Evolutionary conservation across 805 yeast species (phyloP), one percentile per base, ranked within the genome.

Genomic region (Cyberlindnera mycetangii): DNA sequence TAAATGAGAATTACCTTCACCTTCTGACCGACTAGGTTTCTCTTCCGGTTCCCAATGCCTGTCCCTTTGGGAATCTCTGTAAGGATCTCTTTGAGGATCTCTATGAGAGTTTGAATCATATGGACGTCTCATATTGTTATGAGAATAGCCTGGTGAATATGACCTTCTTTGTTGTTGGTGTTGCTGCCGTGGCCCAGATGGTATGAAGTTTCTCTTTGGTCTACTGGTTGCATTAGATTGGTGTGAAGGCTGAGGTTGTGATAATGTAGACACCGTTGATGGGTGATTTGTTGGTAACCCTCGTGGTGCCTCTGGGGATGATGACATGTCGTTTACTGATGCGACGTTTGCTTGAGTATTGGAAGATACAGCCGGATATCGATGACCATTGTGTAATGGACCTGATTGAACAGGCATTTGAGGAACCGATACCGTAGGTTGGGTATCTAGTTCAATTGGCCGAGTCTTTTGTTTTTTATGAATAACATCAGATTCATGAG

Each of bases 401-500:
- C 19, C 6, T 33, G 27, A 11, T 14, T 10, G 30, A 5, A n/a
- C 17, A 4, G 21, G 30, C n/a, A n/a, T n/a, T n/a, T 20, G 38
- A 5, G 4, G 38, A 5, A 19, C 27, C 15, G n/a, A 30, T 35
- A 6, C 20, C 12, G 21, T 35, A 7, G 30, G 7, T 7, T 18
- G 21, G 4, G 30, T 15, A 9, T 24, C 14, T 22, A 19, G 7
- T 19, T 10, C 19, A 7, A 8, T 12, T 33, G 17, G 37, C 21
- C n/a, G 22, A 4, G 18, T 20, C 18, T 34, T 36, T 5, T 25
- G 30, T 18, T 41, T 45, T 12, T 34, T 25, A 27, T 35, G 70
- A 50, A 79, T 78, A 38, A 78, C 78, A 64, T 89, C 97, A 20
- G 89, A 76, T 63, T 92, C 98, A 62, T 93, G 97, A 49, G 95